These are phyloP conservation scores for Wickerhamiella qilinensis DNA, from an alignment of 805 yeast species.

Conservation along the genomic window DNA sequence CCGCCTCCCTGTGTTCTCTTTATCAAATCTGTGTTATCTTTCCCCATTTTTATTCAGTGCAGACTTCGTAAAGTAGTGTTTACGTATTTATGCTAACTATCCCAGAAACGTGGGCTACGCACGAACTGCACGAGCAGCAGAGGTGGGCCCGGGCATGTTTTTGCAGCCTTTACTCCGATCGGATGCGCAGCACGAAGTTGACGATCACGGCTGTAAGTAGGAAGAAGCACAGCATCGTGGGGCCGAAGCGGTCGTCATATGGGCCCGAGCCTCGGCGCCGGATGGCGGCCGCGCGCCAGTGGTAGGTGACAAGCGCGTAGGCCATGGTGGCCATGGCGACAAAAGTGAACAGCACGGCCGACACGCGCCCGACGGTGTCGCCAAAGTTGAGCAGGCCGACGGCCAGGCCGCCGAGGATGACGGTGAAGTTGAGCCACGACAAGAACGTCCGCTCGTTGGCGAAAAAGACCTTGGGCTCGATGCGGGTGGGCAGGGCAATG, in stretches of 20 bases:
- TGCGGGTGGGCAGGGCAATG: slow-evolving; percentile 94
- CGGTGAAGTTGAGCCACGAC: slow-evolving; percentile 98
- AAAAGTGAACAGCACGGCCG: slow-evolving; percentile 86
- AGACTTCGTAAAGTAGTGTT: background rate
- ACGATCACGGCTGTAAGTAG: slow-evolving; percentile 83
- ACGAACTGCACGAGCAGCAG: too few species aligned
- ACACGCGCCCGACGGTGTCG: slow-evolving; percentile 78
- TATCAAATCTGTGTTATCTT: too few species aligned
- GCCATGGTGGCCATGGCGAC: slow-evolving; percentile 97
- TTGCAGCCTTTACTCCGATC: slow-evolving; percentile 16
- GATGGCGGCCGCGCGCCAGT: slow-evolving; percentile 99
- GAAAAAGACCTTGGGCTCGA: slow-evolving; percentile 96
- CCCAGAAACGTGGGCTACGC: too few species aligned
- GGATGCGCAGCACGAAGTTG: slow-evolving; percentile 73
- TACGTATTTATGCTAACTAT: background rate
- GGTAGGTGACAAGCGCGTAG: slow-evolving; percentile 88
- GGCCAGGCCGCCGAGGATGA: slow-evolving; percentile 89
- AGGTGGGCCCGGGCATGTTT: too few species aligned
- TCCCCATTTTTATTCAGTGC: background rate
- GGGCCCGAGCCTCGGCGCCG: slow-evolving; percentile 97
- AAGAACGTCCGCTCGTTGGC: slow-evolving; percentile 97
- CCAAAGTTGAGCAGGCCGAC: slow-evolving; percentile 94
- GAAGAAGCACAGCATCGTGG: slow-evolving; percentile 92
- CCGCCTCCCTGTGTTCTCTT: too few species aligned
- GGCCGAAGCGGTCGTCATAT: slow-evolving; percentile 97